Conservation (phyloP, 1,284 basidiomycete genomes). For the Bjerkandera adusta region DNA sequence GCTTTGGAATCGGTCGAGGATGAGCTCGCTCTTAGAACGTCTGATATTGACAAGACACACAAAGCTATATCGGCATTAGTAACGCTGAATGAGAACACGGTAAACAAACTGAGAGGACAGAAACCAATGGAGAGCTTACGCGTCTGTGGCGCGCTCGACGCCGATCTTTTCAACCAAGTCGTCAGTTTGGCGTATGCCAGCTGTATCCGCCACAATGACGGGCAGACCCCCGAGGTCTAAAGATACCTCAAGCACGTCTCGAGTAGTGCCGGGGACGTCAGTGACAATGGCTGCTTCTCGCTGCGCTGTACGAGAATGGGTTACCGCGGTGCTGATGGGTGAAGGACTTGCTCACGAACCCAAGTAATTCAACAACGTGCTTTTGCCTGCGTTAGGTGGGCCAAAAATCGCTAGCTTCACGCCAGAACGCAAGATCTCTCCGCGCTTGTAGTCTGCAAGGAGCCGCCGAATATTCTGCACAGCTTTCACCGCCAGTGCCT, state of each 20-base stretch:
- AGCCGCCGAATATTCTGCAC: conserved; percentile 48
- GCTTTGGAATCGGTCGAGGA: conserved; percentile 16
- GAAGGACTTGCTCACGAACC: conserved; percentile 40
- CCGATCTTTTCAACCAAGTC: conserved; percentile 85
- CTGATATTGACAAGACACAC: conserved; percentile 74
- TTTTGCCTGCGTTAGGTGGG: conserved; percentile 89
- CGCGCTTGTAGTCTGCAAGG: conserved; percentile 67
- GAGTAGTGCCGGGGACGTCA: conserved; percentile 81
- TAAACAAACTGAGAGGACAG: neutral
- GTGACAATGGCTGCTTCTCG: conserved; percentile 90
- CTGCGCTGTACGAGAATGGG: conserved; percentile 64
- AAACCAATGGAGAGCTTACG: conserved; percentile 43
- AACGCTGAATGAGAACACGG: conserved; percentile 44
- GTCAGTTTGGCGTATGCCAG: conserved; percentile 70
- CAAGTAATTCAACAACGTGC: conserved; percentile 78
- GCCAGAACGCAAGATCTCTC: conserved; percentile 83
- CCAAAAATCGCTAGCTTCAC: conserved; percentile 85
- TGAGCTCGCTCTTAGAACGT: conserved; percentile 33
- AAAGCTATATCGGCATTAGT: conserved; percentile 65
- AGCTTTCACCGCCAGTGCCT: conserved; percentile 35
- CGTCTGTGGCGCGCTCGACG: conserved; percentile 64
- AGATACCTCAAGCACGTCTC: conserved; percentile 81
- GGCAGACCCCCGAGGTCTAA: conserved; percentile 87
- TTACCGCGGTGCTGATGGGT: neutral
- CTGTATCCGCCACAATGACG: conserved; percentile 80